Conservation (phyloP, 768 basidiomycete species). For the Paxillus ammoniavirescens region DNA sequence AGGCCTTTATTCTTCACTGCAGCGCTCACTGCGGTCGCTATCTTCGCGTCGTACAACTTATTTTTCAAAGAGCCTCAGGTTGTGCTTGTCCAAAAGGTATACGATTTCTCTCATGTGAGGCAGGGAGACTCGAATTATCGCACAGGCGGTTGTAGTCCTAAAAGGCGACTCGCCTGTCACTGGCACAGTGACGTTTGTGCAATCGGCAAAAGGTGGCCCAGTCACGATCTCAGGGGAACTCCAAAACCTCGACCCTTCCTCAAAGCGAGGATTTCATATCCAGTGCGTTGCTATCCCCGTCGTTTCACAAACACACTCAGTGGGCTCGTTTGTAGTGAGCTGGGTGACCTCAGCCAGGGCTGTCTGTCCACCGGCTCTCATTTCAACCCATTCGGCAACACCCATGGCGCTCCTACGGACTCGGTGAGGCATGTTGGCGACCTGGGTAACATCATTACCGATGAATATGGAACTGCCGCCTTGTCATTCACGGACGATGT, state of each 20-base stretch:
- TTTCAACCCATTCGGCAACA: constrained; percentile 68
- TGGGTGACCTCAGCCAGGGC: constrained; percentile 65
- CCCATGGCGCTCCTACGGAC: constrained; percentile 64
- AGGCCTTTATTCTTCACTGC: constrained; percentile 15
- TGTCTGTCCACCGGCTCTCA: constrained; percentile 71
- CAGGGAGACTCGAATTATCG: background rate
- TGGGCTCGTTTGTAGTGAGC: constrained; percentile 16
- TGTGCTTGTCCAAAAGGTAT: constrained; percentile 23
- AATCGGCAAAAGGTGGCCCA: constrained; percentile 45
- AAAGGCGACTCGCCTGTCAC: constrained; percentile 57
- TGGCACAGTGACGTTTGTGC: constrained; percentile 68
- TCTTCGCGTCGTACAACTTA: constrained; percentile 22
- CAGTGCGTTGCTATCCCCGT: constrained; percentile 49
- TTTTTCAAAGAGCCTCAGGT: constrained; percentile 17
- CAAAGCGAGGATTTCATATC: constrained; percentile 74
- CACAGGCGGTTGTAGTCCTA: constrained; percentile 59
- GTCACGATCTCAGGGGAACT: constrained; percentile 66
- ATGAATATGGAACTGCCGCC: constrained; percentile 54
- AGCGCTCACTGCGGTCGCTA: constrained; percentile 6
- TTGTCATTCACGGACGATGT: constrained; percentile 58
- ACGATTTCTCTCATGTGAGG: background rate
- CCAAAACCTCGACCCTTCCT: constrained; percentile 53
- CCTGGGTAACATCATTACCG: constrained; percentile 68
- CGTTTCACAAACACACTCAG: constrained; percentile 19
- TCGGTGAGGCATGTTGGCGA: constrained; percentile 68